Conservation (phyloP, 148 eudicot genomes). For the Pharnaceum exiguum region DNA sequence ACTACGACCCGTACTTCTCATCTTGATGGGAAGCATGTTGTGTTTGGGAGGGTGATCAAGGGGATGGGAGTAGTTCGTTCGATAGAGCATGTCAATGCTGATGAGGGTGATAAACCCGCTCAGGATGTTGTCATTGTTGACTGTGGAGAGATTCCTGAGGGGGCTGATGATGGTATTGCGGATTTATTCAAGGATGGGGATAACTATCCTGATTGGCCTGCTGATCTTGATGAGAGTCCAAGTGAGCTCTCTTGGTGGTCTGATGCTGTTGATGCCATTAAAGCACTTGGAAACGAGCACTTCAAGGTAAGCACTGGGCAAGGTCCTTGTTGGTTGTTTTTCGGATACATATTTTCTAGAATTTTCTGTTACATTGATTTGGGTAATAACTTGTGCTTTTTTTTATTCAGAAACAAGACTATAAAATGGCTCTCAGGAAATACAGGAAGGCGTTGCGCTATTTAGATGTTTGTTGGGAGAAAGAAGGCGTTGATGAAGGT, state of each 20-base stretch:
- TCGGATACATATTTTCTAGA: neutral
- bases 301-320: conserved; percentile 51
- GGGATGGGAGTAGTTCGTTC: conserved; percentile 93
- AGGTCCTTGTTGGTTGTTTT: neutral
- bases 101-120: conserved; percentile 40
- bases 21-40: conserved; percentile 90
- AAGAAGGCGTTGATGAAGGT: conserved; percentile 87
- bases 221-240: conserved; percentile 58
- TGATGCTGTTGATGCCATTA: conserved; percentile 61
- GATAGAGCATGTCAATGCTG: conserved; percentile 60
- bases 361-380: neutral
- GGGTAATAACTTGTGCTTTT: neutral
- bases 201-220: conserved; percentile 76
- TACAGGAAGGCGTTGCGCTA: conserved; percentile 81
- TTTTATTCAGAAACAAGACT: conserved; percentile 69
- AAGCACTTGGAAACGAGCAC: conserved; percentile 65
- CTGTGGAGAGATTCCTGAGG: conserved; percentile 79
- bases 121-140: conserved; percentile 52
- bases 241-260: conserved; percentile 82
- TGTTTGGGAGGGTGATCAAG: conserved; percentile 81
- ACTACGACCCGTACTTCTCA: conserved; percentile 78
- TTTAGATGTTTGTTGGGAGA: conserved; percentile 89
- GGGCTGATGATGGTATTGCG: conserved; percentile 62
- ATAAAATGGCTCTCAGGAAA: conserved; percentile 84
- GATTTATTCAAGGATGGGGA: conserved; percentile 87